Evolutionary conservation across 83 land plant genomes (phyloP), one percentile per base, ranked within the genome.

Genomic region (Picea abies): DNA sequence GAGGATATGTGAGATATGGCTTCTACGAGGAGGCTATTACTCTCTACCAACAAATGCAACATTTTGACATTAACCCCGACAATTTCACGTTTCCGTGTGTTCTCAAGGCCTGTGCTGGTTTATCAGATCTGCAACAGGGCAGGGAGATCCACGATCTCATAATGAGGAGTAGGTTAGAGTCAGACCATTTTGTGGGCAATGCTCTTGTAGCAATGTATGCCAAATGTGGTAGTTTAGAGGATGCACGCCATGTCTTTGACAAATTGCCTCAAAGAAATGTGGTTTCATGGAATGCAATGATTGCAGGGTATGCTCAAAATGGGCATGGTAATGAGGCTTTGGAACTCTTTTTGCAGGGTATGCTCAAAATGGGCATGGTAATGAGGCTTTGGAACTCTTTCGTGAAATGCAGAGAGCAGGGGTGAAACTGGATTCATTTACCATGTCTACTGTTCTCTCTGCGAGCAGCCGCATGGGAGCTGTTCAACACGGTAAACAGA

Each of bases 71-170:
- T 58, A 44, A 12, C 12, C 90, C 90, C 76, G 79, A 80, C 69
- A 82, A 80, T 60, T 84, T 88, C 58, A 58, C 91, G 12, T 84
- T 91, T 52, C 86, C 88, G 12, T 84, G 88, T 61, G 75, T 85
- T 47, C 87, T 90, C 4, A 92, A 88, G 76, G 90, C 94, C 6
- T 90, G 92, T 65, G 84, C 91, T 1, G 89, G 92, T 8, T 76
- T 86, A 70, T 68, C 23, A 84, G 84, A 87, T 60, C 29, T 87
- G 52, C 76, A 37, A 62, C 22, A 79, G 84, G 92, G 94, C 12
- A 39, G 25, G 4, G 91, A 92, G 60, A 80, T 92, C 5, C 94
- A 90, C 66, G 89, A 78, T 32, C 81, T 72, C 66, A n/a, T 89
- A 29, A 72, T 67, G 19, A 87, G 87, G 58, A 83, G 85, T 0